phyloP scores from a whole-genome alignment of 2,329 filamentous ascomycete species.

The Fusarium sp. region DNA sequence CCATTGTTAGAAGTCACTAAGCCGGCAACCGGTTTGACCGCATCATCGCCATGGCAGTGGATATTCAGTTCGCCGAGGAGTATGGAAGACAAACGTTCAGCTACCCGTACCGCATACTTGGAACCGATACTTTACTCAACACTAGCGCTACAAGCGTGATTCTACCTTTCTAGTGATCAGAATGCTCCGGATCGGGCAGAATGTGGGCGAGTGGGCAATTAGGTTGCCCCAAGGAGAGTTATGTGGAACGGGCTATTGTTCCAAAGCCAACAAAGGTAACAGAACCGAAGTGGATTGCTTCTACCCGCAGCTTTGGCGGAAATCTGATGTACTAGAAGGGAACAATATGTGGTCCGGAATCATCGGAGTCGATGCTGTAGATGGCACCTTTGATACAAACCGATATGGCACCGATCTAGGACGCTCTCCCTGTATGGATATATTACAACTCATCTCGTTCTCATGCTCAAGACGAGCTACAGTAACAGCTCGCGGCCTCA shows the following conservation, averaged over 20 bases:
- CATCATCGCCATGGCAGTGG: not conserved
- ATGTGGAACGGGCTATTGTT: not conserved
- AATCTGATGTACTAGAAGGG: not conserved
- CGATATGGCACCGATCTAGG: not conserved
- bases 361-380: not conserved
- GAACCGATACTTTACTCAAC: conserved; percentile 2
- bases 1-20: not conserved
- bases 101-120: conserved; percentile 5
- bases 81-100: not conserved
- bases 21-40: not conserved
- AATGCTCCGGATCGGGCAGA: conserved; percentile 13
- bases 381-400: not conserved
- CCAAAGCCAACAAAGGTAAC: not conserved
- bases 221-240: not conserved
- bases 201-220: not conserved
- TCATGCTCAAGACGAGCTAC: not conserved
- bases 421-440: not conserved
- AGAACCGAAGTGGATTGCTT: not conserved
- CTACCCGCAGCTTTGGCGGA: not conserved
- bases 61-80: not conserved
- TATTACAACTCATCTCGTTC: conserved; percentile 2
- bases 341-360: not conserved
- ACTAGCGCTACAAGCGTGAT: conserved; percentile 7
- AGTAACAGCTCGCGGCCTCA: not conserved
- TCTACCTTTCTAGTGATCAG: not conserved